phyloP scores from a whole-genome alignment of 2,329 filamentous ascomycete genomes.

The Phyllachora maydis region DNA sequence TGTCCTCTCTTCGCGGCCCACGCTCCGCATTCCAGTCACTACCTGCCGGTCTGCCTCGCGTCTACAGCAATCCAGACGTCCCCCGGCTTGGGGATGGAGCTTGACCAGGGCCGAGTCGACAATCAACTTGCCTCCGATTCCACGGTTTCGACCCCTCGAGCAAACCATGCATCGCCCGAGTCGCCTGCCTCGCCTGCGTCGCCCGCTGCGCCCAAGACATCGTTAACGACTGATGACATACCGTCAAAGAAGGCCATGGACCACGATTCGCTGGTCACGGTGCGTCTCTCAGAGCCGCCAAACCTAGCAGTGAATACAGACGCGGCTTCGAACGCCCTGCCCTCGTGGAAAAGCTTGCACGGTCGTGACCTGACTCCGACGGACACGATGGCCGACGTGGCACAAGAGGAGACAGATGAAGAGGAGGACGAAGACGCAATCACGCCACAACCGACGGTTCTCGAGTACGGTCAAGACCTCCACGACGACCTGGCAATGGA shows the following conservation, averaged over 20 bases:
- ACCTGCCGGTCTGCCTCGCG: too few species aligned
- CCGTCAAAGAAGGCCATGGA: slow-evolving; percentile 7
- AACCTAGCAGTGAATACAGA: slow-evolving; percentile 10
- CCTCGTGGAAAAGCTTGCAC: slow-evolving; percentile 6
- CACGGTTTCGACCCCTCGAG: slow-evolving; percentile 1
- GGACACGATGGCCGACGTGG: slow-evolving; percentile 4
- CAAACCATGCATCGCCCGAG: slow-evolving; percentile 2
- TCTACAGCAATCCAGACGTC: too few species aligned
- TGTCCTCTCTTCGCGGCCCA: too few species aligned
- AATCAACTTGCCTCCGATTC: slow-evolving; percentile 2
- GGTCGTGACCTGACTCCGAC: slow-evolving; percentile 5
- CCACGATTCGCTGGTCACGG: slow-evolving; percentile 46
- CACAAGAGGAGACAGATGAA: slow-evolving; percentile 4
- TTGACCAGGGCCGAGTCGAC: slow-evolving; percentile 5
- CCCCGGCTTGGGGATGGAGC: slow-evolving; percentile 10
- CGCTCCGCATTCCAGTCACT: too few species aligned
- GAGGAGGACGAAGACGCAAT: slow-evolving; percentile 5
- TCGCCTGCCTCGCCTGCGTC: too few species aligned
- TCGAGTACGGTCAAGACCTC: slow-evolving; percentile 6
- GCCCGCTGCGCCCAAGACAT: too few species aligned
- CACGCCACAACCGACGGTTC: slow-evolving; percentile 6
- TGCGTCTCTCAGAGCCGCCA: slow-evolving; percentile 37
- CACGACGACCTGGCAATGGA: slow-evolving; percentile 9
- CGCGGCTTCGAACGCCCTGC: slow-evolving; percentile 6
- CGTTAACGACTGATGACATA: slow-evolving; percentile 4